phyloP scores from a whole-genome alignment of 2,329 filamentous ascomycete species.

The Diaporthe aspalathi region DNA sequence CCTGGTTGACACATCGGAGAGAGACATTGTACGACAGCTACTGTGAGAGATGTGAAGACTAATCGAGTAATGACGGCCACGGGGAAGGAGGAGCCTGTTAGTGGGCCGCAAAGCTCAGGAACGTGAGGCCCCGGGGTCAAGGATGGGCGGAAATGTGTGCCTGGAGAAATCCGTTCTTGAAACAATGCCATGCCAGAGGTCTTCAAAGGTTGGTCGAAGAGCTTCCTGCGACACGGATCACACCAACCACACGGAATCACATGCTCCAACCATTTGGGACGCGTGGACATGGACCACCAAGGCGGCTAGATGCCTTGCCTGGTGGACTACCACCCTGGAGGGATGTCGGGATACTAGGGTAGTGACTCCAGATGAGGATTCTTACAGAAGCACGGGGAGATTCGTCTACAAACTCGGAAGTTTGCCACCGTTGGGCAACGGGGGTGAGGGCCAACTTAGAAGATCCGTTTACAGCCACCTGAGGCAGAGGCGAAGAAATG shows the following conservation, averaged over 20 bases:
- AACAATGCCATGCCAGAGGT: conserved; percentile 15
- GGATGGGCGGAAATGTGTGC: conserved; percentile 2
- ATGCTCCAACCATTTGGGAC: conserved; percentile 1
- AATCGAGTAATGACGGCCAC: background rate
- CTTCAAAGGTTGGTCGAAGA: background rate
- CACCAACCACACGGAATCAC: conserved; percentile 1
- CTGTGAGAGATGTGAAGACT: conserved; percentile 21
- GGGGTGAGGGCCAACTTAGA: too few relatives aligned
- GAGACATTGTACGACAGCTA: conserved; percentile 9
- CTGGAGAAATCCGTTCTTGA: conserved; percentile 1
- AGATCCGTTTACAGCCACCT: too few relatives aligned
- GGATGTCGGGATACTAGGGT: too few relatives aligned
- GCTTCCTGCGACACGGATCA: conserved; percentile 16
- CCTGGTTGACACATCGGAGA: conserved; percentile 21
- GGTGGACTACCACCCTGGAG: too few relatives aligned
- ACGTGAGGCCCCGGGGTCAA: background rate
- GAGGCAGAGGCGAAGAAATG: background rate
- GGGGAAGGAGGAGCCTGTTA: background rate
- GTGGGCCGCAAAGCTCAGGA: background rate
- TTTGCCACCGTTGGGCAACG: background rate
- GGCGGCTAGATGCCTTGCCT: background rate
- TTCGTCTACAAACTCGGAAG: too few relatives aligned
- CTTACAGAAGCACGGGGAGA: background rate
- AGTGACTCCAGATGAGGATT: background rate
- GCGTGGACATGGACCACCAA: background rate